phyloP scores from a whole-genome alignment of 202 grass and related monocot genomes.

The Setaria italica region DNA sequence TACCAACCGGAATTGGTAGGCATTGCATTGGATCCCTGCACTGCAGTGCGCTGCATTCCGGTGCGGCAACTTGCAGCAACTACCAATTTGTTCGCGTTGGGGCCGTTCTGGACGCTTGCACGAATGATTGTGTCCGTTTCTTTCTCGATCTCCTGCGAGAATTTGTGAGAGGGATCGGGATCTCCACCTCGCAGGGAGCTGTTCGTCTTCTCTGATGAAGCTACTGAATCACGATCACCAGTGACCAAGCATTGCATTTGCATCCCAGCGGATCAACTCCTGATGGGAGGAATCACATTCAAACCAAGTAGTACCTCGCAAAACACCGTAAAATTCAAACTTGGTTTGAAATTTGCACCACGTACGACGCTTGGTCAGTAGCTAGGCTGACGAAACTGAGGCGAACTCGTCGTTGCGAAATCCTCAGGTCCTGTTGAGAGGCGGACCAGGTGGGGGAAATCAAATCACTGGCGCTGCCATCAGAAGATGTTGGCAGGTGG shows the following conservation, averaged over 20 bases:
- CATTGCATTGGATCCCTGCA: conserved; percentile 51
- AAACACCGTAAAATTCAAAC: not conserved
- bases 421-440: not conserved
- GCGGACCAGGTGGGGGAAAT: not conserved
- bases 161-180: conserved; percentile 2
- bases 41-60: not conserved
- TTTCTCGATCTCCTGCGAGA: too few relatives aligned
- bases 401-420: not conserved
- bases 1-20: conserved; percentile 44
- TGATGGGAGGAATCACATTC: not conserved
- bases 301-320: not conserved
- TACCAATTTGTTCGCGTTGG: conserved; percentile 35
- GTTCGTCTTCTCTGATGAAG: not conserved
- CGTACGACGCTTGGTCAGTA: not conserved
- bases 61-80: conserved; percentile 20
- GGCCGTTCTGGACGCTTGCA: conserved; percentile 26
- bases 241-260: not conserved
- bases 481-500: conserved; percentile 32
- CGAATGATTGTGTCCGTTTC: conserved; percentile 43
- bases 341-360: not conserved
- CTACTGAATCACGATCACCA: not conserved
- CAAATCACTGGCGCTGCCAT: conserved; percentile 14
- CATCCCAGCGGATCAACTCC: not conserved
- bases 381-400: not conserved
- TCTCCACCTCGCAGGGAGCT: conserved; percentile 3